Evolutionary conservation across 2,329 filamentous ascomycete genomes (phyloP), one percentile per base, ranked within the genome.

Genomic region (Tolypocladium nubicola): DNA sequence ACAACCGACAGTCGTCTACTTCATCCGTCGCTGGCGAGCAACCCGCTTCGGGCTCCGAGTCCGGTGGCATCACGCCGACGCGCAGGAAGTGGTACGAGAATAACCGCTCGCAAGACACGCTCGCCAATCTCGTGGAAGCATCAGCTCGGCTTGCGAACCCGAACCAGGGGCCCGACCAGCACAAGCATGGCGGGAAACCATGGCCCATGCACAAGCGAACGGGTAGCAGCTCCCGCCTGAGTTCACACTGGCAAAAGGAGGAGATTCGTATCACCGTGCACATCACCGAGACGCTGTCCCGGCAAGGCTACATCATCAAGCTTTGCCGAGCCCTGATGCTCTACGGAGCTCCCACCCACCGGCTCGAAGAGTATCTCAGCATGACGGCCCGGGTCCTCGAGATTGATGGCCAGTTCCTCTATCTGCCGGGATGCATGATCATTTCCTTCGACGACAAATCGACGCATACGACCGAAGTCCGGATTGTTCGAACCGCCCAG

Each of bases 371-470:
- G 67, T 96, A 95, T 67, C 85, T 96, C 78, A 85, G 80, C 61
- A 94, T 91, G 86, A 89, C 88, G 6, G 87, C 91, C 5, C 81
- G 88, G 23, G 88, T 92, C 4, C 79, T 96, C 40, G 88, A 91
- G 69, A 91, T 96, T 37, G 88, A 95, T 61, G 88, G 88, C 9
- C 90, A 95, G 64, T 96, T 94, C 64, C 75, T 96, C 33, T 96
- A 96, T 65, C 81, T 96, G 41, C 91, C 91, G 0, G 90, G 90
- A 6, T 94, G 89, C 66, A 96, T 96, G 91, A 87, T 96, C 58
- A 85, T 96, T 63, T 93, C 90, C 0, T 96, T 96, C 65, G 90
- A 89, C 66, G 88, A 92, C 63, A 72, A 68, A 54, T 73, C 79
- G 0, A 85, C 83, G 0, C 84, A 86, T 61, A 88, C 85, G 1